A percentile compares a stretch with the other conserved stretches of the same genome.
Conservation (phyloP, 2,329 filamentous ascomycete genomes). For the Penicillium corylophilum region DNA sequence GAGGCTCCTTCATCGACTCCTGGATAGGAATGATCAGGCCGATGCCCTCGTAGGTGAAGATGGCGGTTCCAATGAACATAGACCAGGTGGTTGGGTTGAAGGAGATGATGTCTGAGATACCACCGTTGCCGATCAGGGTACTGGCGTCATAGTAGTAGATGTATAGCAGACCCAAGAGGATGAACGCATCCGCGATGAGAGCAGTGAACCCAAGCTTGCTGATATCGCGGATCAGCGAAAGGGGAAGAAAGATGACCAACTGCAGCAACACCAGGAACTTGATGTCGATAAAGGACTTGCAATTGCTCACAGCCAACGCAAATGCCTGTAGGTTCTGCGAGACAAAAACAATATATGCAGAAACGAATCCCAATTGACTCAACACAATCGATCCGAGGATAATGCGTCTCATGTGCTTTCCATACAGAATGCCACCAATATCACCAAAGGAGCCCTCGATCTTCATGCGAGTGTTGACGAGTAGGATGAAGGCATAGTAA, state of each 20-base stretch:
- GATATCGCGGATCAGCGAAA: constrained; percentile 92
- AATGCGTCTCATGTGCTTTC: constrained; percentile 80
- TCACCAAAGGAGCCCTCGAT: constrained; percentile 96
- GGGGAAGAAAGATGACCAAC: constrained; percentile 89
- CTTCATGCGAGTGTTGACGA: constrained; percentile 80
- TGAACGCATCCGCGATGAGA: constrained; percentile 89
- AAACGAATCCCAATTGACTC: constrained; percentile 92
- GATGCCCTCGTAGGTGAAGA: constrained; percentile 98
- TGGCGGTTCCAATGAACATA: constrained; percentile 95
- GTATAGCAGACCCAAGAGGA: constrained; percentile 86
- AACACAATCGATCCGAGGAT: constrained; percentile 92
- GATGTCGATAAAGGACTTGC: constrained; percentile 80
- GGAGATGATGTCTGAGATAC: constrained; percentile 78
- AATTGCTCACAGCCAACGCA: constrained; percentile 85
- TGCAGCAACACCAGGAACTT: constrained; percentile 91
- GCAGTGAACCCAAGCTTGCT: constrained; percentile 96
- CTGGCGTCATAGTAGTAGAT: constrained; percentile 93
- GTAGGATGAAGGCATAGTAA: constrained; percentile 95
- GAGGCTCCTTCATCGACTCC: constrained; percentile 88
- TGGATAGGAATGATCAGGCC: constrained; percentile 98
- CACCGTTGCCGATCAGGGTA: constrained; percentile 72
- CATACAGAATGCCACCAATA: constrained; percentile 89
- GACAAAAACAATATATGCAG: constrained; percentile 95
- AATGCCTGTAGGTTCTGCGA: constrained; percentile 95
- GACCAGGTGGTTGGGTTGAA: constrained; percentile 96